A percentile compares a stretch with the other conserved stretches of the same genome.
Conservation (phyloP, 2,329 filamentous ascomycete genomes). For the Phoma sp. region DNA sequence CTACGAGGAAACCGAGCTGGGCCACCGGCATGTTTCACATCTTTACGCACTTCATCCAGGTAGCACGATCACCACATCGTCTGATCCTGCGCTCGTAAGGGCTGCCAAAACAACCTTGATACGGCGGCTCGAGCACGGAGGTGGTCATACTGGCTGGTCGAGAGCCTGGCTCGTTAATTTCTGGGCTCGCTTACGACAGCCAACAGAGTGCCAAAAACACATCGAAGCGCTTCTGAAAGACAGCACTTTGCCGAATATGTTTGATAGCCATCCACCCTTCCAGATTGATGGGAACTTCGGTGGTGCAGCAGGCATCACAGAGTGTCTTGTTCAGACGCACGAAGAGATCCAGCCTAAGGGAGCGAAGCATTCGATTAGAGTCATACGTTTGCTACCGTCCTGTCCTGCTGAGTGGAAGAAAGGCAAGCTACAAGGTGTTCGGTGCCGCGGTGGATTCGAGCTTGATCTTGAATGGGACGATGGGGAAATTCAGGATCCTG, state of each 20-base stretch:
- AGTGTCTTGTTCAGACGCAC: constrained; percentile 28
- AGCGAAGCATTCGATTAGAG: neutral
- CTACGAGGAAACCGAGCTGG: constrained; percentile 52
- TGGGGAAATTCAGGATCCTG: constrained; percentile 5
- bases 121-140: constrained; percentile 33
- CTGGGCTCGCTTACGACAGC: constrained; percentile 55
- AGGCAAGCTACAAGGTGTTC: constrained; percentile 9
- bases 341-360: neutral
- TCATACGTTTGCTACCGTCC: constrained; percentile 15
- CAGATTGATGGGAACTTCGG: constrained; percentile 62
- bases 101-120: constrained; percentile 42
- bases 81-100: constrained; percentile 40
- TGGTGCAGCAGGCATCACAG: constrained; percentile 55
- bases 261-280: constrained; percentile 49
- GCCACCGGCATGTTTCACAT: constrained; percentile 60
- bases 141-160: constrained; percentile 60
- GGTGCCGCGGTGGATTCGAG: constrained; percentile 16
- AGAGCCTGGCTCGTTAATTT: constrained; percentile 59
- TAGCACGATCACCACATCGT: constrained; percentile 45
- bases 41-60: constrained; percentile 59
- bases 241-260: constrained; percentile 54
- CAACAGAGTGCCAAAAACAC: constrained; percentile 47
- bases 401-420: constrained; percentile 14
- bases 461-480: constrained; percentile 12
- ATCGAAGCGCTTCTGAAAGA: constrained; percentile 49